phyloP scores from a whole-genome alignment of 371 early-diverging fungal genomes.

The Rhizomucor pusillus region DNA sequence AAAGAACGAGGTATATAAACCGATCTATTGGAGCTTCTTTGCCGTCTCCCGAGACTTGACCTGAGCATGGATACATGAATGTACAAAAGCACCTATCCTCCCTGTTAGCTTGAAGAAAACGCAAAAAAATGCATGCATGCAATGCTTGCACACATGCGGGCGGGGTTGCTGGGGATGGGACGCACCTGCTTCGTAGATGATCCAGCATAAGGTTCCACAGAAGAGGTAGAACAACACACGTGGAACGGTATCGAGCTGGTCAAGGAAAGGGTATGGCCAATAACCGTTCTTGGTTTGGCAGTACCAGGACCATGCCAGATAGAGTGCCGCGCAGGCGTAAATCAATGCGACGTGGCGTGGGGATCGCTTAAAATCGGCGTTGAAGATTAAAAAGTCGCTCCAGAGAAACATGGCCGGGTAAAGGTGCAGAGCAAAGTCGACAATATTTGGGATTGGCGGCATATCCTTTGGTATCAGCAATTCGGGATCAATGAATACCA shows the following conservation, averaged over 20 bases:
- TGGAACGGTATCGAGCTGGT: slow-evolving; percentile 15
- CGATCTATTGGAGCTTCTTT: too few species aligned
- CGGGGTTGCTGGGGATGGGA: too few species aligned
- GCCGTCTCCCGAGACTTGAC: too few species aligned
- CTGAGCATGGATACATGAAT: too few species aligned
- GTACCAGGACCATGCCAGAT: slow-evolving; percentile 38
- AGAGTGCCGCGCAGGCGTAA: slow-evolving; percentile 25
- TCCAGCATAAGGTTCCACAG: slow-evolving; percentile 31
- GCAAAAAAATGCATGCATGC: too few species aligned
- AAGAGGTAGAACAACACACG: slow-evolving; percentile 28
- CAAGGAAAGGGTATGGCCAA: slow-evolving; percentile 48
- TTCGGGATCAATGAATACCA: slow-evolving; percentile 33
- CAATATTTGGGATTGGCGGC: slow-evolving; percentile 25
- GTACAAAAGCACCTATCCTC: too few species aligned
- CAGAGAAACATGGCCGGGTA: slow-evolving; percentile 43
- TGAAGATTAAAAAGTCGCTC: slow-evolving; percentile 42
- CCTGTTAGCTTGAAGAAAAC: too few species aligned
- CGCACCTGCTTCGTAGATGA: slow-evolving; percentile 44
- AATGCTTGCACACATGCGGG: too few species aligned
- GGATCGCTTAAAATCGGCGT: slow-evolving; percentile 35
- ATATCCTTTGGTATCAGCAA: slow-evolving; percentile 32
- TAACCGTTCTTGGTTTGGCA: slow-evolving; percentile 34
- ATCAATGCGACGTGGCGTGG: slow-evolving; percentile 27
- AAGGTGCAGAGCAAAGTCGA: slow-evolving; percentile 40
- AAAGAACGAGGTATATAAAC: too few species aligned